Base-by-base conservation (phyloP, 2,329 filamentous ascomycete genomes). In the Zopfia rhizophila region DNA sequence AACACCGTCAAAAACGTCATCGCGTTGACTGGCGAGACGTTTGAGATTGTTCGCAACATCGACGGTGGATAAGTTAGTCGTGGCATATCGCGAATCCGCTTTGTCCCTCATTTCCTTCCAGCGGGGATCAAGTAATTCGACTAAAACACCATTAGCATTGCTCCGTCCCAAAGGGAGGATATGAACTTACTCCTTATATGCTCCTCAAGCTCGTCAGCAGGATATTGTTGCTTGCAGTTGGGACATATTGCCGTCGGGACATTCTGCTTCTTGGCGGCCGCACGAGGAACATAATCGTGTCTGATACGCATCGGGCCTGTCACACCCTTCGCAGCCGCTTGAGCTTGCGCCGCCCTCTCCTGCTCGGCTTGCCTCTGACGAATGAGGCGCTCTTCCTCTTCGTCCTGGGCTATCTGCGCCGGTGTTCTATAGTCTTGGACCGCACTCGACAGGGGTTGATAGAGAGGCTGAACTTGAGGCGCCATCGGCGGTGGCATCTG, bases 31-130 rank as follows among this genome's bases (percentile, higher is more conserved):
- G 17, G 92, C 91, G 38, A 97, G 80, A n/a, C 93, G 87, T 78
- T 97, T 97, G 53, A 97, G 82, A 68, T 97, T 97, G 70, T 91
- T 92, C 38, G 91, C 92, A 32, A 96, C 91, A 60, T 97, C 93
- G 23, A 82, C 84, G 3, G 90, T 93, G 1, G 88, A 90, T 7
- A 96, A 75, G 61, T 96, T 97, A 7, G 91, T 95, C 0, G 89
- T 92, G 1, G 90, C 84, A 55, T 88, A 90, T 52, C 93, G 87
- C 10, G 89, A 85, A 32, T 96, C 91, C 12, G 90, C 86, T 70
- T 96, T 96, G 46, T 90, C 89, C 59, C 91, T 91, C 70, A 97
- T 92, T 68, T 97, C 92, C 70, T 96, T 96, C 92, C 93, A 97
- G 48, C 89, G 84, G 1, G 93, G 93, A 68, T 97, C 93, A 48